Evolutionary conservation across 1,139 yeast genomes (phyloP), one percentile per base, ranked within the genome.

Genomic region (Sugiyamaella neomexicana): DNA sequence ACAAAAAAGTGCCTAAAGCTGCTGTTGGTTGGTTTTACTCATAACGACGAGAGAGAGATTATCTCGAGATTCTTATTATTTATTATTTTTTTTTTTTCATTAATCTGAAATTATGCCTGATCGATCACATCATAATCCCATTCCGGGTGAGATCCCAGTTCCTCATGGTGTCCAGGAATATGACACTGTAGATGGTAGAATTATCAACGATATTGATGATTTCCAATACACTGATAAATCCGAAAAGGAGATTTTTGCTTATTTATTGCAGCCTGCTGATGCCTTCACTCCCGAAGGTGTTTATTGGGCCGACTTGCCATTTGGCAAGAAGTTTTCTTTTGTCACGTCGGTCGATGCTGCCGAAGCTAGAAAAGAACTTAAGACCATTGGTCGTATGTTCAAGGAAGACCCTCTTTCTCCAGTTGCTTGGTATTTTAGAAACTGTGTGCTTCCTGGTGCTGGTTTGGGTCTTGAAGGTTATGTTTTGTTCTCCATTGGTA

Each of bases 271-370:
- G 50, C 74, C 74, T 5, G 60, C 56, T 23, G 74, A 70, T 46
- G 58, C 68, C 16, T 70, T 68, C 60, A 60, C 60, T 31, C 61
- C 57, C 15, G 65, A 67, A 27, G 73, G 73, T 27, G 59, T 55
- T n/a, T 71, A 71, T 65, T 71, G 75, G 75, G 75, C 74, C 34
- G 75, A 71, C 53, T 53, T 71, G 60, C 71, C 72, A 9, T 46
- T 64, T n/a, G 40, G 55, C 29, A 44, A 68, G 63, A 65, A 66
- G 17, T 47, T 60, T 31, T 36, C 52, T 39, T 71, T 71, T 61
- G 67, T 69, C 53, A 58, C 52, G 57, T 47, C 55, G 39, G 68
- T 68, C 41, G 70, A 70, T 58, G 37, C 38, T 43, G 59, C 57
- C 2, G 74, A 71, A 57, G 59, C 67, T 40, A 59, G 50, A 49